Conservation (phyloP, 2,329 filamentous ascomycete species). For the Fonsecaea erecta region DNA sequence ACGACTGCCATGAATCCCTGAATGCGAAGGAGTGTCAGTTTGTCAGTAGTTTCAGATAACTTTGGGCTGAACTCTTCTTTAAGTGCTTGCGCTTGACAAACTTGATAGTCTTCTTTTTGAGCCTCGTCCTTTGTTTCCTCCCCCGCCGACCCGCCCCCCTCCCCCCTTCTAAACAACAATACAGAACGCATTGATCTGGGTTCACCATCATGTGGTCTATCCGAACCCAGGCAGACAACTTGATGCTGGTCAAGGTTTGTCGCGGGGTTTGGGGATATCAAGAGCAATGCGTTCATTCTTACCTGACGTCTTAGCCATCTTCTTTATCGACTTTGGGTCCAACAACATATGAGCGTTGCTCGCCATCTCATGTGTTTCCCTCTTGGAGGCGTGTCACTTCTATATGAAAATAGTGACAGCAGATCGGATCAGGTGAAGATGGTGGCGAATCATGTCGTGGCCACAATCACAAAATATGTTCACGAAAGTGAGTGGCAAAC, state of each 20-base stretch:
- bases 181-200: neutral
- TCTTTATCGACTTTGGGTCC: slow-evolving; percentile 50
- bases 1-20: neutral
- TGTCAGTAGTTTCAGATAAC: neutral
- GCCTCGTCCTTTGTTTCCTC: neutral
- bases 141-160: too few species aligned
- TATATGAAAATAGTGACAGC: slow-evolving; percentile 2
- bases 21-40: neutral
- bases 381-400: neutral
- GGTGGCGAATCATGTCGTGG: slow-evolving; percentile 25
- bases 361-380: slow-evolving; percentile 37
- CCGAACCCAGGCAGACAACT: neutral
- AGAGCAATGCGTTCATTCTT: neutral
- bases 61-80: neutral
- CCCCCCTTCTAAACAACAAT: neutral
- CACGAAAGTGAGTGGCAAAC: neutral
- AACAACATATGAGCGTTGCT: slow-evolving; percentile 50
- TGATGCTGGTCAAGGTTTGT: neutral
- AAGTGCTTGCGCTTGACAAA: neutral
- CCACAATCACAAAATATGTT: neutral
- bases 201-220: neutral
- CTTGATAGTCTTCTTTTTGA: neutral
- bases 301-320: slow-evolving; percentile 37
- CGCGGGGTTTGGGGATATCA: neutral
- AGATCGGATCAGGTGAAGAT: slow-evolving; percentile 13